These are phyloP conservation scores for Cylindricascospora bacillispora DNA, from an alignment of 1,139 yeast genomes.

Conservation along the genomic window DNA sequence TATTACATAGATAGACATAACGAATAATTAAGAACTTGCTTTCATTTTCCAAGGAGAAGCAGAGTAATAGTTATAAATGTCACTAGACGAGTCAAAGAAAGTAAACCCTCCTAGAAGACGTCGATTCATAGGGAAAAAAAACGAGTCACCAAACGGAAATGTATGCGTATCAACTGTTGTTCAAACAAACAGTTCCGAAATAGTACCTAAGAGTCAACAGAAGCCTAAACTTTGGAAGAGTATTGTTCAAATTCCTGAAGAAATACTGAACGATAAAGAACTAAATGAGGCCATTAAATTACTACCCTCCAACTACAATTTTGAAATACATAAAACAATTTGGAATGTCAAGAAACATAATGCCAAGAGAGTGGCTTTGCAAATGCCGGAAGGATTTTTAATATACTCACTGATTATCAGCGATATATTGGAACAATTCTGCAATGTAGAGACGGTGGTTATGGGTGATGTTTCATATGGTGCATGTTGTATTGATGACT, in stretches of 20 bases:
- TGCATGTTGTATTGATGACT: slow-evolving; percentile 97
- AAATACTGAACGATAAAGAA: slow-evolving; percentile 65
- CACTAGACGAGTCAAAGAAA: too few relatives aligned
- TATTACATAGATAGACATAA: too few relatives aligned
- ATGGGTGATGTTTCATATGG: slow-evolving; percentile 99
- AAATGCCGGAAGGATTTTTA: slow-evolving; percentile 93
- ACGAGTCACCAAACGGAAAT: slow-evolving; percentile 4
- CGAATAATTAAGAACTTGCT: too few relatives aligned
- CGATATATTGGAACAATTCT: slow-evolving; percentile 86
- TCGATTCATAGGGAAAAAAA: slow-evolving; percentile 33
- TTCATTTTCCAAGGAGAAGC: too few relatives aligned
- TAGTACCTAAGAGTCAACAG: slow-evolving; percentile 23
- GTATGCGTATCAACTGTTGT: slow-evolving; percentile 8
- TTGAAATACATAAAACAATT: slow-evolving; percentile 89
- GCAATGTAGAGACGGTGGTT: slow-evolving; percentile 73
- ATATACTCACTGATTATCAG: slow-evolving; percentile 78
- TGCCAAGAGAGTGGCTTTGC: slow-evolving; percentile 78
- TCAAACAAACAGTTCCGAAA: slow-evolving; percentile 11
- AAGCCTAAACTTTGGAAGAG: slow-evolving; percentile 36
- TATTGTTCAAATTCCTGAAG: slow-evolving; percentile 82
- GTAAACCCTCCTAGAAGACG: too few relatives aligned
- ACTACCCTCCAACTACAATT: slow-evolving; percentile 83
- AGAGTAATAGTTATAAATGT: too few relatives aligned
- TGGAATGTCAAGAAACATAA: slow-evolving; percentile 73
- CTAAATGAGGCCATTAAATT: slow-evolving; percentile 69